A percentile compares a stretch with the other conserved stretches of the same genome.
Evolutionary conservation across 345 rosid genomes (phyloP).

Genomic region (Brassica cretica): DNA sequence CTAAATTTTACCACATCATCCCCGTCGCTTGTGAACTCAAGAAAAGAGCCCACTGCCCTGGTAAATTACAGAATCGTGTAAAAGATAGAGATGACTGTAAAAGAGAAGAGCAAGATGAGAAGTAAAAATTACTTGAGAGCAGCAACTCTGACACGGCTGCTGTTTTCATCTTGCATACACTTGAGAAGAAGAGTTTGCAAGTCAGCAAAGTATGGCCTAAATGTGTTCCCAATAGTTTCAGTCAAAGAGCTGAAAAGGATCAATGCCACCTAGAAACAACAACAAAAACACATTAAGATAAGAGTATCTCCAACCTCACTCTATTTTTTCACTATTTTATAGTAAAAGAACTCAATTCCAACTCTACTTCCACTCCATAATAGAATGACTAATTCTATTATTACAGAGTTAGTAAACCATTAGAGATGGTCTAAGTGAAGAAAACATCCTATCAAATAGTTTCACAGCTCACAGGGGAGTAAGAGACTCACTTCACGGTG

Average conservation of each 20-base stretch:
- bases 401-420: no score
- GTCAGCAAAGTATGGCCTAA: constrained; percentile 82
- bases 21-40: constrained; percentile 84
- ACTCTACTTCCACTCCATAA: no score
- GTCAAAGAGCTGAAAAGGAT: constrained; percentile 98
- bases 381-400: no score
- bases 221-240: constrained; percentile 89
- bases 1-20: constrained; percentile 74
- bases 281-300: background rate
- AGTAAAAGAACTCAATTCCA: no score
- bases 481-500: constrained; percentile 72
- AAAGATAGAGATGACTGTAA: constrained; percentile 9
- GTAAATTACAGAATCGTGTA: constrained; percentile 14
- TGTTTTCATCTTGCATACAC: constrained; percentile 88
- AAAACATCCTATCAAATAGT: background rate
- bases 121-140: constrained; percentile 76
- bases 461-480: constrained; percentile 1
- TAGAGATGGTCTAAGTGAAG: background rate
- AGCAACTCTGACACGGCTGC: constrained; percentile 92
- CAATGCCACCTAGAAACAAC: constrained; percentile 70
- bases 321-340: no score
- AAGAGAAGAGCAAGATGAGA: background rate
- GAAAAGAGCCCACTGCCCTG: constrained; percentile 99
- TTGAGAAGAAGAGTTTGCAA: constrained; percentile 92
- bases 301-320: background rate